These are phyloP conservation scores for Trypanosoma cruzi DNA, from an alignment of 208 protist genomes.

Conservation along the genomic window DNA sequence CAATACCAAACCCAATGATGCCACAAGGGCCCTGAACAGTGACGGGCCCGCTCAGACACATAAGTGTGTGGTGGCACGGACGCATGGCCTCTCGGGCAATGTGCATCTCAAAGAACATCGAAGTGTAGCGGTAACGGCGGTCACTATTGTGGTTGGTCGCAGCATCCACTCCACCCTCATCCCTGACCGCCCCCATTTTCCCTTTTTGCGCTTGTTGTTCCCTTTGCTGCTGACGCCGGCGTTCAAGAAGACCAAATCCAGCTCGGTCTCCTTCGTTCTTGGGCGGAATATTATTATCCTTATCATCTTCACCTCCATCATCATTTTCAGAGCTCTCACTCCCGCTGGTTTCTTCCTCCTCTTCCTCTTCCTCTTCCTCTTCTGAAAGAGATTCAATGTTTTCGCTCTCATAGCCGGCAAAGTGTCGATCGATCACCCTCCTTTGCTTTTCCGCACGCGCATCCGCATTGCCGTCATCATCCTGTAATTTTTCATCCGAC, in stretches of 20 bases:
- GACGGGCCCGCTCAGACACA: constrained; percentile 51
- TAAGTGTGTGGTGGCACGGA: constrained; percentile 72
- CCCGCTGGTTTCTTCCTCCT: constrained; percentile 21
- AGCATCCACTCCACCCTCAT: not conserved
- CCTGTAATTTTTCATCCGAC: not conserved
- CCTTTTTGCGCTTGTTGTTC: too few species aligned
- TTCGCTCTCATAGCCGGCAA: constrained; percentile 34
- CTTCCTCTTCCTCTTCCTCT: constrained; percentile 24
- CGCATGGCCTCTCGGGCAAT: constrained; percentile 25
- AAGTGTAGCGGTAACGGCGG: constrained; percentile 42
- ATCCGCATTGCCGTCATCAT: constrained; percentile 1
- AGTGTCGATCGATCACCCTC: constrained; percentile 34
- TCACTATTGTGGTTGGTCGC: constrained; percentile 1
- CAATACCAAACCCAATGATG: constrained; percentile 66
- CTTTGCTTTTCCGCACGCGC: constrained; percentile 6
- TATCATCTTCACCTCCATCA: constrained; percentile 22
- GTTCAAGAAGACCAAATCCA: constrained; percentile 20
- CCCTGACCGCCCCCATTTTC: not conserved
- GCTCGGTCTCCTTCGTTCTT: not conserved
- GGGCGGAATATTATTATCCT: constrained; percentile 10
- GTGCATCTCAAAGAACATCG: constrained; percentile 62
- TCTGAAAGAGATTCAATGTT: constrained; percentile 21
- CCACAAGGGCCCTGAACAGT: constrained; percentile 80
- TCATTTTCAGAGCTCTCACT: constrained; percentile 20
- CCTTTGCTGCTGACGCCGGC: constrained; percentile 20